Evolutionary conservation across 805 yeast genomes (phyloP).

Genomic region (Tetrapisispora pingtungensis): DNA sequence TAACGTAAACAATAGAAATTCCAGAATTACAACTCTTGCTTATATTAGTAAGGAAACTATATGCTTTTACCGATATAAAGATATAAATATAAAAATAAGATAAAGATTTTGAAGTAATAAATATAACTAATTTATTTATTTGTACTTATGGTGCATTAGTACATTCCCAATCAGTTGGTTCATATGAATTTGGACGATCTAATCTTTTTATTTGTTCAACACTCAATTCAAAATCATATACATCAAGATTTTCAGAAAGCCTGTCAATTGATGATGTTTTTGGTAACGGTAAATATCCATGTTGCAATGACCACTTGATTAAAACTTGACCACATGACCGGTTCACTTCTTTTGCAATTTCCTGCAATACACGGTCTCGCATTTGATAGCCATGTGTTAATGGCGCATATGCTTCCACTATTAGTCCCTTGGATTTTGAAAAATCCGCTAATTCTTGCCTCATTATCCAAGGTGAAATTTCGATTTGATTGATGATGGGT

Average conservation of each 20-base stretch:
- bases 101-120: no score
- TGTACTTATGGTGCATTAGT: constrained; percentile 50
- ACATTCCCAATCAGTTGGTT: constrained; percentile 72
- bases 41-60: no score
- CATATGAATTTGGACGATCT: constrained; percentile 48
- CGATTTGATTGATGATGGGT: constrained; percentile 76
- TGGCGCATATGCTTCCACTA: constrained; percentile 73
- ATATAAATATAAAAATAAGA: no score
- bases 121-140: no score
- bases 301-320: constrained; percentile 62
- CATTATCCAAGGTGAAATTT: constrained; percentile 77
- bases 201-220: constrained; percentile 33
- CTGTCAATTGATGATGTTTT: constrained; percentile 49
- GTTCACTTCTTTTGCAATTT: constrained; percentile 40
- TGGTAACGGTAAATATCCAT: constrained; percentile 63
- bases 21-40: no score
- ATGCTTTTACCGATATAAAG: no score
- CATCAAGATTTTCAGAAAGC: constrained; percentile 45
- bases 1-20: no score
- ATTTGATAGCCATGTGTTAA: constrained; percentile 54
- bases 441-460: constrained; percentile 52
- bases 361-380: constrained; percentile 42
- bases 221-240: constrained; percentile 39
- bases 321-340: constrained; percentile 53
- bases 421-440: constrained; percentile 45